Base-by-base conservation (phyloP, 805 yeast species). In the Starmerella tilneyi region DNA sequence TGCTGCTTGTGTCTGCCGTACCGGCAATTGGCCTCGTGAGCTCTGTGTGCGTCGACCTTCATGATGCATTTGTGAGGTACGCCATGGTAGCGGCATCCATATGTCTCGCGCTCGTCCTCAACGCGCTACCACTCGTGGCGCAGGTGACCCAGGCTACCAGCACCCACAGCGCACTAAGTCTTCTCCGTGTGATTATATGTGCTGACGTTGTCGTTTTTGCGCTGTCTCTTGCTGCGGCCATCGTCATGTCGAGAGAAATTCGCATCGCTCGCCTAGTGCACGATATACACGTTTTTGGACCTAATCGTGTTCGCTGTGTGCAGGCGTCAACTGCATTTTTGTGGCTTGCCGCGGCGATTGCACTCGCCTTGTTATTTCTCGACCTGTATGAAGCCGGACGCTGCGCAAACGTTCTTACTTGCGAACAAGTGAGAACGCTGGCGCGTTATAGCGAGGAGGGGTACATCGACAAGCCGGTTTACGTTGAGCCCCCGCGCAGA, bases 1-100 rank as follows among this genome's bases (percentile, higher is more conserved):
- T 22, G 5, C 22, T 21, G 28, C 15, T 34, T 21, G 19, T 22
- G 17, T 34, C 22, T 13, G 27, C 27, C n/a, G 38, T 13, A n/a
- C 5, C 28, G 13, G 38, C 38, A 6, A 20, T 85, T 19, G 96
- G 96, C 16, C 75, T 96, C 69, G 86, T 86, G 95, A 86, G 86
- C 66, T 86, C 79, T 59, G 94, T 84, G 23, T 74, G 96, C 62
- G 94, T 82, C 64, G 65, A 66, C 41, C 71, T 71, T 59, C 71
- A 70, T 58, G 75, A 78, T 59, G 59, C 60, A 21, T 66, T 71
- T 8, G 28, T 34, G 19, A 34, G 22, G 27, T 34, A 13, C 28
- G 16, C 38, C 9, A 21, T 22, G 20, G 38, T 34, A 9, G 9
- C 17, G 16, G 9, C 19, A 4, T 21, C 27, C 13, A 21, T 22